Evolutionary conservation across 495 filamentous ascomycete genomes (phyloP), one percentile per base, ranked within the genome.

Genomic region (Astrocystis sublimbata): DNA sequence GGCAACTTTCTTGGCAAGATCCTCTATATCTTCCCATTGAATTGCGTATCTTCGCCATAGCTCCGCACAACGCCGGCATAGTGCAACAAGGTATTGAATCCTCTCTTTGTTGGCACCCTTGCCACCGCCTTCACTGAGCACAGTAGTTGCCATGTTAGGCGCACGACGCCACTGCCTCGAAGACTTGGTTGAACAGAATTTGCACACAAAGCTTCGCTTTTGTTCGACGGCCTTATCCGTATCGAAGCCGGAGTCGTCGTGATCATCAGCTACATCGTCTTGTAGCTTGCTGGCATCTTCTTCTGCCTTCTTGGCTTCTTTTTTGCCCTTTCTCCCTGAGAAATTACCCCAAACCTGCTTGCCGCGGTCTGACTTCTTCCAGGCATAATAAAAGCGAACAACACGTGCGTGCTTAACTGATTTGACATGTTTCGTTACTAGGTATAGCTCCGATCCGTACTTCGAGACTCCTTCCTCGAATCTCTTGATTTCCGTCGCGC

Each of bases 171-270:
- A 99, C 74, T 96, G 92, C 40, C 90, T 86, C 2, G 92, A 96
- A 45, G 81, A 75, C 62, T 88, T 88, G 4, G 87, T 91, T 38
- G 75, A 77, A 71, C 94, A 99, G 71, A 97, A 98, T 71, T 97
- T 98, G 85, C 94, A 99, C 60, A 92, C 83, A 70, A 99, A 98
- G 3, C 84, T 85, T 63, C 88, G 87, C 73, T 94, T 96, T 70
- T 85, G 86, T 26, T 84, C 79, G 3, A 75, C 73, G 1, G 93
- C 93, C 78, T 98, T 99, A 10, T 88, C 88, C 49, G 87, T 88
- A 69, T 98, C 96, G 64, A 97, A 99, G 7, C 96, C 93, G 6
- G 94, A 99, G 73, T 99, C 94, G 63, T 99, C 94, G 23, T 89
- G 82, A 57, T 93, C 91, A 71, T 98, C 89, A 21, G 96, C 93